Base-by-base conservation (phyloP, 768 basidiomycete genomes). In the Royoungia palumana region DNA sequence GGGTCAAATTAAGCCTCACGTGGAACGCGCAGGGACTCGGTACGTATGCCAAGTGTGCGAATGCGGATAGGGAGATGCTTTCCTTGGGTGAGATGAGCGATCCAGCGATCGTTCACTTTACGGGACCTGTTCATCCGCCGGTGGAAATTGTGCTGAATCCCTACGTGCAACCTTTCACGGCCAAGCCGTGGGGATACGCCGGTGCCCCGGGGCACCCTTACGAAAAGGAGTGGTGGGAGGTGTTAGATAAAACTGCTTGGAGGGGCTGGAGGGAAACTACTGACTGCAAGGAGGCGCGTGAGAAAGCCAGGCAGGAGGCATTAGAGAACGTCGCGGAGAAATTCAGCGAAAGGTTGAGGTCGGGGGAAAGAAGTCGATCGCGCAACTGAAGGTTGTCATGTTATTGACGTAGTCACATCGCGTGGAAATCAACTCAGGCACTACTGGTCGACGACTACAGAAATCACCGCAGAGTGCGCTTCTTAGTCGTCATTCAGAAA, bases 1-100 rank as follows among this genome's bases (percentile, higher is more conserved):
- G 79, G 78, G 51, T 53, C n/a, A 44, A 65, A 32, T 48, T 82
- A 24, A 59, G 62, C 43, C 61, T 78, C 25, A 50, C 45, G 27
- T 82, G 79, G 78, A 82, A 82, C 47, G 80, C 79, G 4, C 78
- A 80, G 41, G 80, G 81, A 5, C 63, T 81, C 24, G 79, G 78
- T 11, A 79, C 79, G 10, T 83, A 81, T 52, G 76, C 75, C 5
- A 57, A 61, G 14, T 56, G 54, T 35, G 49, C 62, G 10, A 65
- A 68, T 11, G 41, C 50, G 6, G 74, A 78, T 21, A 64, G 77
- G 43, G 60, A 68, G 2, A 39, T 22, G 8, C 48, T 75, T 17
- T 50, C 60, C 27, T 51, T 76, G 32, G 55, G 55, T 7, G 65
- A 64, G 25, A 71, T 76, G 71, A 50, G 60, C 19, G 62, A 76